phyloP scores from a whole-genome alignment of 345 rosid genomes.

The Cardamine occulta region DNA sequence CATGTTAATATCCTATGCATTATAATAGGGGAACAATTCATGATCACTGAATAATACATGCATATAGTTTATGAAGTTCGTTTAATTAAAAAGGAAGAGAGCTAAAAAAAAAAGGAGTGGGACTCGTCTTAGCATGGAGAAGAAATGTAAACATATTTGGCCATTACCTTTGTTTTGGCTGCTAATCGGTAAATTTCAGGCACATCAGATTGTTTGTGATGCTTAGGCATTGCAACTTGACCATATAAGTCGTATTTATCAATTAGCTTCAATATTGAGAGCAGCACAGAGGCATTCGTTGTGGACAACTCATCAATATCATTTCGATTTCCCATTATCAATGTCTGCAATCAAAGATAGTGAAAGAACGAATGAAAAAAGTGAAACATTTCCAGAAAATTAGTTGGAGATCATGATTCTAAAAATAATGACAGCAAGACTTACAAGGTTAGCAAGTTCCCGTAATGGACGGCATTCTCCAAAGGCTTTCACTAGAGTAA shows the following conservation, averaged over 20 bases:
- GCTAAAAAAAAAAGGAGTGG: not conserved
- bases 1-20: not conserved
- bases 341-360: conserved; percentile 53
- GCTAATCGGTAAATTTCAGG: conserved; percentile 79
- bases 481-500: conserved; percentile 83
- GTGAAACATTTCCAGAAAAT: not conserved
- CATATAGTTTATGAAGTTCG: not conserved
- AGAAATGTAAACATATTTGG: not conserved
- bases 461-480: conserved; percentile 78
- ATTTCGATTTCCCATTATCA: conserved; percentile 82
- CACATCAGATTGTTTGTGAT: conserved; percentile 79
- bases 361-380: not conserved
- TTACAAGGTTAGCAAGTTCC: conserved; percentile 83
- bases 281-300: conserved; percentile 67
- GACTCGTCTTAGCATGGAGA: not conserved
- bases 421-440: conserved; percentile 14
- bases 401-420: conserved; percentile 6
- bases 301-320: conserved; percentile 75
- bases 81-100: not conserved
- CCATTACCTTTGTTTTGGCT: conserved; percentile 73
- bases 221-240: conserved; percentile 85
- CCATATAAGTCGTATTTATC: conserved; percentile 83
- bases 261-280: conserved; percentile 72
- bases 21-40: not conserved
- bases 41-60: not conserved